A percentile compares a stretch with the other conserved stretches of the same genome.
Conservation (phyloP, 192 early-diverging fungal species). For the Pecoramyces ruminantium region DNA sequence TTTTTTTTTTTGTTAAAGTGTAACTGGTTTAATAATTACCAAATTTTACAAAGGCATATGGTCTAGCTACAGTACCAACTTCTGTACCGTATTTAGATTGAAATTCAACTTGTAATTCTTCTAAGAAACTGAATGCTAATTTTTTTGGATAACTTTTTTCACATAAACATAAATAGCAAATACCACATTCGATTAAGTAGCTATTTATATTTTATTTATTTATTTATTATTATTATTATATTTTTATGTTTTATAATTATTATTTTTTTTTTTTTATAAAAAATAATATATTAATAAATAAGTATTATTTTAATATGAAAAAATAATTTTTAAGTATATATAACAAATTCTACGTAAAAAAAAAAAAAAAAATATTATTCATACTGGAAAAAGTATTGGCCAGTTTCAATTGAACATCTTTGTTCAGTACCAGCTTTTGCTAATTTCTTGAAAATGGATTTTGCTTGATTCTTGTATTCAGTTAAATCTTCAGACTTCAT, state of each 20-base stretch:
- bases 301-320: too few species aligned
- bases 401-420: constrained; percentile 87
- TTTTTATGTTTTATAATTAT: too few species aligned
- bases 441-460: constrained; percentile 78
- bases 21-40: constrained; percentile 20
- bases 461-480: constrained; percentile 87
- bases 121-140: constrained; percentile 86
- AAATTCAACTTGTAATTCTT: constrained; percentile 90
- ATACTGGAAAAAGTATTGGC: constrained; percentile 76
- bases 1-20: too few species aligned
- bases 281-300: too few species aligned
- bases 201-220: constrained; percentile 20
- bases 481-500: constrained; percentile 43
- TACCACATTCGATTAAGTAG: constrained; percentile 84
- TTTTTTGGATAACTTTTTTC: constrained; percentile 77
- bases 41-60: constrained; percentile 96
- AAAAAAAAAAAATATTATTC: constrained; percentile 3
- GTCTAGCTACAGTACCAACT: constrained; percentile 66
- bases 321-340: too few species aligned
- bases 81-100: constrained; percentile 81
- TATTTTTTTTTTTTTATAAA: too few species aligned
- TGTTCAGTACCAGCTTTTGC: constrained; percentile 60
- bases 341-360: too few species aligned
- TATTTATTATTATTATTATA: neutral
- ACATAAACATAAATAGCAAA: constrained; percentile 88